Base-by-base conservation (phyloP, 2,329 filamentous ascomycete species). In the Bipolaris bicolor region DNA sequence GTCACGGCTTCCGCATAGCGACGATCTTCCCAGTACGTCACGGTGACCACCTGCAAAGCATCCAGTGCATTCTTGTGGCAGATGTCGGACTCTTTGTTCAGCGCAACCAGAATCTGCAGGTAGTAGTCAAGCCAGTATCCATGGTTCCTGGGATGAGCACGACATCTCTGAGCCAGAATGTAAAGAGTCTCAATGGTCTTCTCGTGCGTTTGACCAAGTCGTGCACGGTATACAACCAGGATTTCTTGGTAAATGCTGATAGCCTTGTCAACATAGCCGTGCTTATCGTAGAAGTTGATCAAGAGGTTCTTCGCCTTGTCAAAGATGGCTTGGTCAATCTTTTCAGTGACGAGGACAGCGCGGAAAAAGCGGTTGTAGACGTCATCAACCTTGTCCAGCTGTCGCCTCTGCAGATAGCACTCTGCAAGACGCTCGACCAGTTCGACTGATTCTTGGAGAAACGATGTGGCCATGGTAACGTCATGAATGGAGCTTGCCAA, bases 131-230 rank as follows among this genome's bases (percentile, higher is more conserved):
- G 70, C 62, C 77, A 82, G 61, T 77, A 78, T 1, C 77, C 78
- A 47, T 81, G 72, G 49, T 80, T 79, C 18, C 75, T 68, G 7
- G 75, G 75, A 50, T 77, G 72, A 7, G 64, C 62, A 6, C 70
- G 72, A 57, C 76, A 77, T 24, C 74, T 62, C 16, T 62, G 60
- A 33, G 77, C 82, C 24, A 83, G 68, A 26, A 76, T 74, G 63
- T 84, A 84, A 51, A 83, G 64, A 2, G 78, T 80, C 22, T 79
- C 74, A 48, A 84, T 80, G 0, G 80, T 81, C 31, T 76, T 69
- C 46, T 80, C 76, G 59, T 82, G 77, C 2, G 73, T 76, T 5
- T 70, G 63, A 4, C 74, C 76, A 13, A 68, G 65, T 13, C 60
- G 56, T 41, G 29, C 67, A 41, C 58, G 64, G 52, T 78, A 76